phyloP scores from a whole-genome alignment of 2,329 filamentous ascomycete species.

The Colletotrichum eremochloae region DNA sequence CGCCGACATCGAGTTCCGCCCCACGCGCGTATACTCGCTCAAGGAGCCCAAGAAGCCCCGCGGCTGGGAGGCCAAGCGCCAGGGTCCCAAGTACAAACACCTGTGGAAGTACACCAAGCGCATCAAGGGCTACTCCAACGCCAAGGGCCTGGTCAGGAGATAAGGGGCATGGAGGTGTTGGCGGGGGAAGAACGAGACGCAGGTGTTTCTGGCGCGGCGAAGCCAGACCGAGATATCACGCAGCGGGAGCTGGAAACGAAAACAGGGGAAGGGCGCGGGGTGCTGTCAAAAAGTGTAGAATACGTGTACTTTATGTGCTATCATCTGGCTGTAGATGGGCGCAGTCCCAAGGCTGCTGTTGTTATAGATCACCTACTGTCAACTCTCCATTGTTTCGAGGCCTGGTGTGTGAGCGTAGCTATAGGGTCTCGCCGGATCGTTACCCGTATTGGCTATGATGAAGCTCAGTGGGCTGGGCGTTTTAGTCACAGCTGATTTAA shows the following conservation, averaged over 20 bases:
- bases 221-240: constrained; percentile 6
- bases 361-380: constrained; percentile 40
- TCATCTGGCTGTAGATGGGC: constrained; percentile 42
- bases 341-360: constrained; percentile 36
- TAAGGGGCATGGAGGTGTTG: constrained; percentile 4
- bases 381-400: constrained; percentile 8
- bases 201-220: constrained; percentile 3
- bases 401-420: neutral
- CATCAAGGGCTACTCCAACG: constrained; percentile 62
- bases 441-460: neutral
- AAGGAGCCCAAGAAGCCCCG: constrained; percentile 72
- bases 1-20: constrained; percentile 86
- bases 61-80: constrained; percentile 76
- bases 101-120: constrained; percentile 76
- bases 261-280: constrained; percentile 4
- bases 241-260: constrained; percentile 16
- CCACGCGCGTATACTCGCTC: constrained; percentile 78
- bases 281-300: constrained; percentile 42
- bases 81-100: constrained; percentile 74
- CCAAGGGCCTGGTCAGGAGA: constrained; percentile 57
- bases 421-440: neutral
- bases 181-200: neutral
- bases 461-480: neutral
- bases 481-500: neutral
- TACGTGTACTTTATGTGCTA: constrained; percentile 44